These are phyloP conservation scores for Colletotrichum destructivum DNA, from an alignment of 2,329 filamentous ascomycete genomes.

Conservation along the genomic window DNA sequence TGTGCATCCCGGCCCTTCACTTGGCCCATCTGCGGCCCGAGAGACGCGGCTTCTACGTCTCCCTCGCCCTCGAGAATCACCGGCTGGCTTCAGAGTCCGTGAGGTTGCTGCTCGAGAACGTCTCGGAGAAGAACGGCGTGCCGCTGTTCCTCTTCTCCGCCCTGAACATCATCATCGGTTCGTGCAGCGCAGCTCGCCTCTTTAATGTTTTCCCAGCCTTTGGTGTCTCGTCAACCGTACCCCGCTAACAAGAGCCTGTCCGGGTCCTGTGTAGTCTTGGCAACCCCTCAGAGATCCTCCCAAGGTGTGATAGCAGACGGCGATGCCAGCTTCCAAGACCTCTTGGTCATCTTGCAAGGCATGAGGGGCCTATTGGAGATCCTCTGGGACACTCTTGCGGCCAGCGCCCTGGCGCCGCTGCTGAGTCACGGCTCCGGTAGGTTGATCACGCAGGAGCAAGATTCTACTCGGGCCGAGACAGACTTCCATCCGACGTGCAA, in stretches of 20 bases:
- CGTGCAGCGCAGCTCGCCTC: background rate
- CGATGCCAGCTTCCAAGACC: constrained; percentile 11
- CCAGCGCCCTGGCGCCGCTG: constrained; percentile 19
- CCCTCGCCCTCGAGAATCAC: constrained; percentile 26
- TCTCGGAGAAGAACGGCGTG: constrained; percentile 1
- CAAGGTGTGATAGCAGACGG: constrained; percentile 7
- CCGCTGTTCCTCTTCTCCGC: constrained; percentile 25
- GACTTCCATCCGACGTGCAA: background rate
- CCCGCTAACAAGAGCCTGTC: too few relatives aligned
- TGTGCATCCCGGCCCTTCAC: constrained; percentile 31
- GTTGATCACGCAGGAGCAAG: background rate
- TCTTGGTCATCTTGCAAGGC: constrained; percentile 2
- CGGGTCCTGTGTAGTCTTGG: background rate
- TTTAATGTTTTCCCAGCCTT: too few relatives aligned
- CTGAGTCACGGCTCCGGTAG: constrained; percentile 4
- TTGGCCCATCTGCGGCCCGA: constrained; percentile 7
- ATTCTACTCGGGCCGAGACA: background rate
- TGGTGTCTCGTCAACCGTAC: too few relatives aligned
- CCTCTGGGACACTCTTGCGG: background rate
- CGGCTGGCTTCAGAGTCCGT: constrained; percentile 15
- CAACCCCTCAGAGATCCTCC: background rate
- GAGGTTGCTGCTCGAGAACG: background rate
- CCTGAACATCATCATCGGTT: constrained; percentile 10
- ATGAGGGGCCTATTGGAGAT: constrained; percentile 15
- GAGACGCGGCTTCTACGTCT: background rate